A percentile compares a stretch with the other conserved stretches of the same genome.
These are phyloP conservation scores for apple (Malus domestica) DNA, from an alignment of 306 rosid genomes.

Conservation along the genomic window DNA sequence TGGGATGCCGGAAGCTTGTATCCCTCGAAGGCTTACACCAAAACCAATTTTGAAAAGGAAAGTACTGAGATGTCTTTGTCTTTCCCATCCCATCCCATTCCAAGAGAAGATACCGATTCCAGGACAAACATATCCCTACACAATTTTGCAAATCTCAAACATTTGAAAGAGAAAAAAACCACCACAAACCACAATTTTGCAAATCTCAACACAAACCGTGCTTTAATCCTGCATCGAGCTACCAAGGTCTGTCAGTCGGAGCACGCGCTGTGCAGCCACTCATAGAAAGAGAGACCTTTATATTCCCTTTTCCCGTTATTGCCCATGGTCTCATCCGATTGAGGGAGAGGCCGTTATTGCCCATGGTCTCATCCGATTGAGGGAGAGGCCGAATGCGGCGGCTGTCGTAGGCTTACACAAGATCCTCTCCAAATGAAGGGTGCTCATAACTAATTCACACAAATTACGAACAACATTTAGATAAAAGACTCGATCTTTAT, in stretches of 20 bases:
- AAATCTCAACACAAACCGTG: no score
- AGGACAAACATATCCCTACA: conserved; percentile 32
- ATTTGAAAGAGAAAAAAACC: not conserved
- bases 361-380: not conserved
- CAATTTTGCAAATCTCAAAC: conserved; percentile 16
- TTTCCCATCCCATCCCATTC: conserved; percentile 6
- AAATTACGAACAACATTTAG: not conserved
- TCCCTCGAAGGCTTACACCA: not conserved
- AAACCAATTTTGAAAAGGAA: conserved; percentile 15
- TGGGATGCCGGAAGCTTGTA: no score
- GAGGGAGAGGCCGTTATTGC: no score
- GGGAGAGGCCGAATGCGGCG: not conserved
- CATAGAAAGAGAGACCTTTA: no score
- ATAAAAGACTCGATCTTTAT: not conserved
- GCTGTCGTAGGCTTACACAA: no score
- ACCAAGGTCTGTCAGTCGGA: not conserved
- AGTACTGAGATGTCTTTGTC: conserved; percentile 5
- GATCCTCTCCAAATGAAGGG: not conserved
- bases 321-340: not conserved
- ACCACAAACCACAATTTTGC: no score
- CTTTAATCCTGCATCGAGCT: no score
- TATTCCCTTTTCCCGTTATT: no score
- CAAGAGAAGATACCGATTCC: conserved; percentile 22
- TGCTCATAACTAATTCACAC: not conserved
- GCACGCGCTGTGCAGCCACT: not conserved